These are phyloP conservation scores for Aegle marmelos DNA, from an alignment of 345 rosid species.

Conservation along the genomic window DNA sequence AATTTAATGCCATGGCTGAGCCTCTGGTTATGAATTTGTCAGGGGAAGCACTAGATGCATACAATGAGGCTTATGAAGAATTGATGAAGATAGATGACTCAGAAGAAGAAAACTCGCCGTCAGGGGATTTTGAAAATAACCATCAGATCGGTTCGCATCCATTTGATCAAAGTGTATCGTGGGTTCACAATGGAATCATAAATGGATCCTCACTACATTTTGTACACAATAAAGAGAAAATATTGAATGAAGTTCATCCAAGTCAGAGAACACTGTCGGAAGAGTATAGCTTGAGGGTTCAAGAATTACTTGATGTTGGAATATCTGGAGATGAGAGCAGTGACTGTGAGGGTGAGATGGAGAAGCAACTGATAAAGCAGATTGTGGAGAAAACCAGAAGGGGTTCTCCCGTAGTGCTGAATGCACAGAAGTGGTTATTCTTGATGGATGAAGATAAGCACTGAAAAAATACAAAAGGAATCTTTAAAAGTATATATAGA, in stretches of 20 bases:
- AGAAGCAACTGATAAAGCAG: constrained; percentile 70
- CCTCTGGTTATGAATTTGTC: constrained; percentile 69
- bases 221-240: not conserved
- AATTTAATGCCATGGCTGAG: constrained; percentile 22
- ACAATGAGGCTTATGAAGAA: constrained; percentile 69
- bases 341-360: constrained; percentile 53
- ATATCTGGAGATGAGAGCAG: constrained; percentile 49
- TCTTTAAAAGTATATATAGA: constrained; percentile 20
- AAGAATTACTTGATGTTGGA: constrained; percentile 35
- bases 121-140: constrained; percentile 26
- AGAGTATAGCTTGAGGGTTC: constrained; percentile 10
- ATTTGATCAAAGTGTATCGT: constrained; percentile 28
- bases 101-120: constrained; percentile 52
- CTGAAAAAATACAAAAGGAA: not conserved
- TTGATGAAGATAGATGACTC: constrained; percentile 56
- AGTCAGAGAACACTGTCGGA: constrained; percentile 9
- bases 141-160: constrained; percentile 19
- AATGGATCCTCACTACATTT: constrained; percentile 14
- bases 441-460: constrained; percentile 39
- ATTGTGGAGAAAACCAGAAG: constrained; percentile 80
- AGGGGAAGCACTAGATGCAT: constrained; percentile 79
- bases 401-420: constrained; percentile 67
- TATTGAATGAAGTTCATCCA: constrained; percentile 7
- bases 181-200: constrained; percentile 13
- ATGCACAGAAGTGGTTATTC: constrained; percentile 63